phyloP scores from a whole-genome alignment of 306 rosid genomes.

The Pterocarpus santalinus region DNA sequence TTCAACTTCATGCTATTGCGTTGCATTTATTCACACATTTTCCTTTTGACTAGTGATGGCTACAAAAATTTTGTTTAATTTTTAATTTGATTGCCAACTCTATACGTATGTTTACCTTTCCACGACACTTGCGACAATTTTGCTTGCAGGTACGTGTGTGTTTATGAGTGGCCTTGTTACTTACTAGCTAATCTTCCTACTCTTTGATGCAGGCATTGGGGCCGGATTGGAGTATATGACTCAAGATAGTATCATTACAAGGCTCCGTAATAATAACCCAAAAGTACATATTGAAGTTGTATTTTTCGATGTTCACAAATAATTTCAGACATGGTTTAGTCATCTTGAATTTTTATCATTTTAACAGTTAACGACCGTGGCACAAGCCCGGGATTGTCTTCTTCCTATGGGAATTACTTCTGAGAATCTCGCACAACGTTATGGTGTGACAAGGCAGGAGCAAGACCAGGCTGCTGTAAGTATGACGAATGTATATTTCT shows the following conservation, averaged over 20 bases:
- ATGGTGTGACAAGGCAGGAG: constrained; percentile 84
- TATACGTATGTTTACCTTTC: too few species aligned
- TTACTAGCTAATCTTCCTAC: constrained; percentile 22
- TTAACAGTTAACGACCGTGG: constrained; percentile 62
- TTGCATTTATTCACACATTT: too few species aligned
- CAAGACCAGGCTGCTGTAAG: constrained; percentile 97
- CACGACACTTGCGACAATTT: too few species aligned
- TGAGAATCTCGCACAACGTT: constrained; percentile 85
- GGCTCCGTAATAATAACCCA: constrained; percentile 52
- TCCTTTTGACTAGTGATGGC: too few species aligned
- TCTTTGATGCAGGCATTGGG: constrained; percentile 71
- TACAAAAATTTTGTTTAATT: too few species aligned
- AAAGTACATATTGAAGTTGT: constrained; percentile 59
- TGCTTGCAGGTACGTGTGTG: too few species aligned
- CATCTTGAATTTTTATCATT: constrained; percentile 21
- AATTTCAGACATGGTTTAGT: constrained; percentile 19
- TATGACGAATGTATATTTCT: constrained; percentile 10
- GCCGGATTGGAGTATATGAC: constrained; percentile 94
- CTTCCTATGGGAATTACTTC: constrained; percentile 96
- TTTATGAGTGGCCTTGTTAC: not conserved
- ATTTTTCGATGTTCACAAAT: not conserved
- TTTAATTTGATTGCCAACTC: too few species aligned
- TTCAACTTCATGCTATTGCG: too few species aligned
- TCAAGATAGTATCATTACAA: constrained; percentile 47
- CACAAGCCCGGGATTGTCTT: constrained; percentile 86